Conservation (phyloP, 768 basidiomycete genomes). For the Leucogyrophana mollusca region DNA sequence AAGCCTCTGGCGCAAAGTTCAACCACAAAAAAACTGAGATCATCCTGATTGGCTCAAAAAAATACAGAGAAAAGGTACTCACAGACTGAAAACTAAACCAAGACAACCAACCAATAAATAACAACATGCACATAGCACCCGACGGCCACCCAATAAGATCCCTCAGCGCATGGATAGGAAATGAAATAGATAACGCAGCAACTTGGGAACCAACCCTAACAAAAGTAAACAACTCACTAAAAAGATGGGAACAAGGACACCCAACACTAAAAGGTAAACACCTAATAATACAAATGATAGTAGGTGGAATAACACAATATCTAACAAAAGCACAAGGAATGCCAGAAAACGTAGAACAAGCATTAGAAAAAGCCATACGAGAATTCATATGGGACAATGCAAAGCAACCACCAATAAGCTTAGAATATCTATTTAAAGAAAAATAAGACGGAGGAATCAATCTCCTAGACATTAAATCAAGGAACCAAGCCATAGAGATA, state of each 20-base stretch:
- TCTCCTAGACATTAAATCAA: neutral
- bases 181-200: constrained; percentile 14
- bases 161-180: constrained; percentile 33
- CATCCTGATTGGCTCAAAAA: constrained; percentile 19
- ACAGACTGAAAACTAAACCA: constrained; percentile 4
- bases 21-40: too few relatives aligned
- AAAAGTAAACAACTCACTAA: constrained; percentile 19
- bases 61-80: constrained; percentile 12
- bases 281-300: constrained; percentile 15
- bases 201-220: constrained; percentile 28
- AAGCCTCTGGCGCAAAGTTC: too few relatives aligned
- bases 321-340: constrained; percentile 28
- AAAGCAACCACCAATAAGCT: constrained; percentile 5
- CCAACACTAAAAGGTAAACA: constrained; percentile 28
- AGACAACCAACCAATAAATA: constrained; percentile 8
- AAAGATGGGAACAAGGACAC: constrained; percentile 22
- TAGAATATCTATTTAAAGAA: neutral
- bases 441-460: neutral
- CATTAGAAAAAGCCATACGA: constrained; percentile 15
- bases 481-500: constrained; percentile 1
- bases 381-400: constrained; percentile 27
- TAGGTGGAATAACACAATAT: constrained; percentile 28
- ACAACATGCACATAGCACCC: constrained; percentile 20
- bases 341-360: constrained; percentile 14
- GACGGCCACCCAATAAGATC: constrained; percentile 28